A percentile compares a stretch with the other conserved stretches of the same genome.
phyloP scores from a whole-genome alignment of 495 filamentous ascomycete genomes.

The Penicillium riverlandense region DNA sequence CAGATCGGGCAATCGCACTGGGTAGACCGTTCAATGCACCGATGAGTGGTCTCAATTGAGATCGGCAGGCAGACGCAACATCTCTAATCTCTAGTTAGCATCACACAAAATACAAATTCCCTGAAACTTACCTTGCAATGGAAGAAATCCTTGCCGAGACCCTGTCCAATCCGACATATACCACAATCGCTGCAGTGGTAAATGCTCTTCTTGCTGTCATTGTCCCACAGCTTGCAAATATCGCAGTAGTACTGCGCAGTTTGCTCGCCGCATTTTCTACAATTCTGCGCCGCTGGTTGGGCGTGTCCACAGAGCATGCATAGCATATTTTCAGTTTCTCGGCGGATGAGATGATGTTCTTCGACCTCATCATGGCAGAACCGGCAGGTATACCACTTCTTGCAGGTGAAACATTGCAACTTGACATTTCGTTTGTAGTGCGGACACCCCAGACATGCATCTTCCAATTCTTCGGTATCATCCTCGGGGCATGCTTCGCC shows the following conservation, averaged over 20 bases:
- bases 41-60: slow-evolving; percentile 69
- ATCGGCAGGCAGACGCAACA: slow-evolving; percentile 90
- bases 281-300: slow-evolving; percentile 74
- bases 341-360: slow-evolving; percentile 73
- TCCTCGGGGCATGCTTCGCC: slow-evolving; percentile 22
- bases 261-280: slow-evolving; percentile 64
- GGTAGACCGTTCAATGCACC: slow-evolving; percentile 87
- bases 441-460: slow-evolving; percentile 63
- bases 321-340: slow-evolving; percentile 88
- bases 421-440: slow-evolving; percentile 97
- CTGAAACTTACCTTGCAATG: slow-evolving; percentile 78
- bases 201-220: slow-evolving; percentile 82
- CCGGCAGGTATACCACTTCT: slow-evolving; percentile 89
- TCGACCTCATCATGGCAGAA: slow-evolving; percentile 89
- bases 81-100: slow-evolving; percentile 46
- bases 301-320: slow-evolving; percentile 93
- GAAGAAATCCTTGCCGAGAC: slow-evolving; percentile 91
- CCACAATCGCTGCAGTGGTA: slow-evolving; percentile 98
- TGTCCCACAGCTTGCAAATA: slow-evolving; percentile 95
- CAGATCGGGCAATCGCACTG: slow-evolving; percentile 99
- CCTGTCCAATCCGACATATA: slow-evolving; percentile 85
- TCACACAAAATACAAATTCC: background rate
- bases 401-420: slow-evolving; percentile 82
- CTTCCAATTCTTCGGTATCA: slow-evolving; percentile 34
- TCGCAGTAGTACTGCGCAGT: slow-evolving; percentile 91